phyloP scores from a whole-genome alignment of 2,329 filamentous ascomycete genomes.

The Plenodomus biglobosus region DNA sequence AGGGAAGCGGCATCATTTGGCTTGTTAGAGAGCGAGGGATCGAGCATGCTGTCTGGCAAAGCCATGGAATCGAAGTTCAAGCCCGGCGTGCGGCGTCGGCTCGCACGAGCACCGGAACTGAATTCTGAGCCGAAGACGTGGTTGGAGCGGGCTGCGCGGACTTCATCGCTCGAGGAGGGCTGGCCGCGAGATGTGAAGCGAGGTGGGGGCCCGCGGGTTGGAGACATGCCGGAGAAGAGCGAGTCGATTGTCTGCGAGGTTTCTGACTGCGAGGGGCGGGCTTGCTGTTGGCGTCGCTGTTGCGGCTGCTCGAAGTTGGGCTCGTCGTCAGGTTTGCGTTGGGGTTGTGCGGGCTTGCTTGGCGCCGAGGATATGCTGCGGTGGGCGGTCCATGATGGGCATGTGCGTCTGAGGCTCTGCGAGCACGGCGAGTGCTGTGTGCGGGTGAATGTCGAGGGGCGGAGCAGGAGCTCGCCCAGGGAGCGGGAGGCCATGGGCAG shows the following conservation, averaged over 20 bases:
- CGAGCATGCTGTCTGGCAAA: conserved; percentile 12
- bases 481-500: conserved; percentile 33
- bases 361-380: conserved; percentile 13
- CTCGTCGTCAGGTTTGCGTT: conserved; percentile 7
- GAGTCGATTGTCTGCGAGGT: conserved; percentile 26
- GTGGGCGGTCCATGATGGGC: conserved; percentile 19
- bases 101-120: conserved; percentile 4
- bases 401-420: conserved; percentile 5
- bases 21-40: conserved; percentile 22
- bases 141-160: conserved; percentile 4
- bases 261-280: conserved; percentile 5
- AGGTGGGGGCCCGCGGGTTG: conserved; percentile 2
- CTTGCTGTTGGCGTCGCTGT: background rate
- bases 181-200: background rate
- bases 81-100: background rate
- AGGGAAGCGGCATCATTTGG: conserved; percentile 14
- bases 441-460: conserved; percentile 28
- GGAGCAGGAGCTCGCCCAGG: conserved; percentile 38
- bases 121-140: conserved; percentile 25
- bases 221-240: conserved; percentile 21
- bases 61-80: conserved; percentile 27
- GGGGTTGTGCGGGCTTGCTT: conserved; percentile 12
- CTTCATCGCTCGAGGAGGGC: conserved; percentile 5
- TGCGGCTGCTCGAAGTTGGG: background rate
- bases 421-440: conserved; percentile 14